Evolutionary conservation across 768 basidiomycete genomes (phyloP).

Genomic region (Holtermannia corniformis): DNA sequence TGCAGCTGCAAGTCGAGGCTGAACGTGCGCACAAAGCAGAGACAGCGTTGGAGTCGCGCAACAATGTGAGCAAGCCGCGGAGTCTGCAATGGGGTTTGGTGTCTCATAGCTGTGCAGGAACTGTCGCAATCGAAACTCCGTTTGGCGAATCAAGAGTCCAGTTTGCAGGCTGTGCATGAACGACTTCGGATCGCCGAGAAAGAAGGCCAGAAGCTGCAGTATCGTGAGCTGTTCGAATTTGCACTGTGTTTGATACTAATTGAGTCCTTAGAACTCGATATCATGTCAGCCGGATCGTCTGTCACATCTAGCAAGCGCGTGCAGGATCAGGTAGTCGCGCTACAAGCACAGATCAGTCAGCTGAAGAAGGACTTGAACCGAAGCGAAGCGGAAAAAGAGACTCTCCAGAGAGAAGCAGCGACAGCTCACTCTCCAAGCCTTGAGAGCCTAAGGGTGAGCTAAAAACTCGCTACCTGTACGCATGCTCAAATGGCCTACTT

Average conservation of each 20-base stretch:
- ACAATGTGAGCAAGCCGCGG: conserved; percentile 10
- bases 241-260: background rate
- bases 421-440: background rate
- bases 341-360: conserved; percentile 17
- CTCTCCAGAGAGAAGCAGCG: conserved; percentile 8
- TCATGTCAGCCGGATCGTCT: conserved; percentile 1
- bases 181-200: conserved; percentile 30
- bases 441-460: conserved; percentile 10
- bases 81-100: background rate
- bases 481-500: background rate
- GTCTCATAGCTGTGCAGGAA: conserved; percentile 22
- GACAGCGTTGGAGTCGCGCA: conserved; percentile 11
- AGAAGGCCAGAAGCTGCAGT: conserved; percentile 28
- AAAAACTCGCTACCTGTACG: background rate
- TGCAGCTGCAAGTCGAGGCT: conserved; percentile 26
- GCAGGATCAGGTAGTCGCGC: conserved; percentile 7
- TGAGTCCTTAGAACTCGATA: conserved; percentile 14
- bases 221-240: conserved; percentile 14
- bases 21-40: conserved; percentile 26
- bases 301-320: conserved; percentile 6
- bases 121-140: conserved; percentile 23
- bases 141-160: conserved; percentile 34
- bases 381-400: conserved; percentile 22
- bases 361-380: conserved; percentile 16
- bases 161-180: conserved; percentile 17